Conservation (phyloP, 1,284 basidiomycete species). For the Trichosporon sp. region DNA sequence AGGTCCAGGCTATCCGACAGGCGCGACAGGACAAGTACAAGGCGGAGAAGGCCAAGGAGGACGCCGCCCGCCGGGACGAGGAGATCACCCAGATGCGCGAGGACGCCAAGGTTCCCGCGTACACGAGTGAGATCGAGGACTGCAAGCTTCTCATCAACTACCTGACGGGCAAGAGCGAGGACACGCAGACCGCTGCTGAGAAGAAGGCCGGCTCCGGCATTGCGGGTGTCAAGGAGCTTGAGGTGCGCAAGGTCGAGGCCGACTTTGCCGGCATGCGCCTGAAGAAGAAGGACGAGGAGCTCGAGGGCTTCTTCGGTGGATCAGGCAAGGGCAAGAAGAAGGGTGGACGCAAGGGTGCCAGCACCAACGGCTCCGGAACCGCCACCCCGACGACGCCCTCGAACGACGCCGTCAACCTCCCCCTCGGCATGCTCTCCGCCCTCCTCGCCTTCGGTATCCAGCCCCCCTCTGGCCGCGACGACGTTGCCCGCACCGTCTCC, state of each 20-base stretch:
- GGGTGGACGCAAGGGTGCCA: conserved; percentile 64
- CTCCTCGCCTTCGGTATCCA: conserved; percentile 87
- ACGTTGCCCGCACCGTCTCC: conserved; percentile 81
- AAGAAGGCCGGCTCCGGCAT: conserved; percentile 55
- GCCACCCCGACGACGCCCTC: conserved; percentile 42
- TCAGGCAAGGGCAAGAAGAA: conserved; percentile 68
- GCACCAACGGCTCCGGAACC: conserved; percentile 26
- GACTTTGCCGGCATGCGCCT: conserved; percentile 71
- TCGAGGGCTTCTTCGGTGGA: conserved; percentile 77
- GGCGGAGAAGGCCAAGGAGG: conserved; percentile 79
- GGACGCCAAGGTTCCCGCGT: conserved; percentile 88
- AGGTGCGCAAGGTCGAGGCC: conserved; percentile 79
- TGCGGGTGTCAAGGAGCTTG: conserved; percentile 76
- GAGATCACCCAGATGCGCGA: conserved; percentile 80
- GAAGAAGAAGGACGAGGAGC: conserved; percentile 89
- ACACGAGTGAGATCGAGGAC: conserved; percentile 92
- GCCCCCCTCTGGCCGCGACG: conserved; percentile 75
- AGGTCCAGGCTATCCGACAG: conserved; percentile 74
- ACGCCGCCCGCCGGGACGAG: conserved; percentile 79
- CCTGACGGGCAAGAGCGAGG: conserved; percentile 70
- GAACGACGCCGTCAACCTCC: conserved; percentile 69
- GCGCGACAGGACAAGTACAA: conserved; percentile 77
- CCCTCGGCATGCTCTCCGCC: conserved; percentile 81
- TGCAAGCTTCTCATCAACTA: conserved; percentile 74
- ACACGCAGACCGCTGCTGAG: conserved; percentile 43